Evolutionary conservation across 805 yeast genomes (phyloP), one percentile per base, ranked within the genome.

Genomic region (Kregervanrija delftensis): DNA sequence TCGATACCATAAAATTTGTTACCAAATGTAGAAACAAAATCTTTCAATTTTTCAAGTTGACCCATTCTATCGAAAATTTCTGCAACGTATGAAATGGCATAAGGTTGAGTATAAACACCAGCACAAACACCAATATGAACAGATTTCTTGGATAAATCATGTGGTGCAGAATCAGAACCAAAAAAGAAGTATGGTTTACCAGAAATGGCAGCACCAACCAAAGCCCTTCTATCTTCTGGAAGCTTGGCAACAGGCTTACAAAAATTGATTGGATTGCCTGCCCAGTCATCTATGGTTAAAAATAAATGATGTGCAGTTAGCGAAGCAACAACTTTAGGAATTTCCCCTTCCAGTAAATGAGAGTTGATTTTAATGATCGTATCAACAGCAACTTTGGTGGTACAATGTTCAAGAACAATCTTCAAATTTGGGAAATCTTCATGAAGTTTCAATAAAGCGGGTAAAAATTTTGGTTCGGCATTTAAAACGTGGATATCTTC

Each of bases 111-210:
- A 66, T 77, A 93, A 8, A 93, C 96, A 58, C 99, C 99, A n/a
- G 99, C 99, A 57, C 97, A 88, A 13, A 91, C 97, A 16, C 90
- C 91, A 33, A 72, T 68, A 53, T 79, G 88, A 49, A 75, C 82
- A 22, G 86, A 72, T 65, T 95, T 95, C 48, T 81, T 81, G 50
- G 77, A 76, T 22, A 86, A 58, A 8, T 96, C 95, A 63, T 93
- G 99, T 22, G 99, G 99, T 30, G 99, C 99, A 16, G 96, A 87
- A 63, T 93, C 99, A 1, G 96, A 86, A 6, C 99, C 99, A 60
- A 90, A 93, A 70, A 93, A 87, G 64, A 90, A 93, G 71, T 81
- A 90, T 36, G 95, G 87, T 53, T 84, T 81, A 5, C 98, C 98
- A 1, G 93, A 81, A 8, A 86, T 81, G 2, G 97, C 99, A 35